Evolutionary conservation across 352 stramenopile genomes (phyloP).

Genomic region (Phytophthora cactorum): DNA sequence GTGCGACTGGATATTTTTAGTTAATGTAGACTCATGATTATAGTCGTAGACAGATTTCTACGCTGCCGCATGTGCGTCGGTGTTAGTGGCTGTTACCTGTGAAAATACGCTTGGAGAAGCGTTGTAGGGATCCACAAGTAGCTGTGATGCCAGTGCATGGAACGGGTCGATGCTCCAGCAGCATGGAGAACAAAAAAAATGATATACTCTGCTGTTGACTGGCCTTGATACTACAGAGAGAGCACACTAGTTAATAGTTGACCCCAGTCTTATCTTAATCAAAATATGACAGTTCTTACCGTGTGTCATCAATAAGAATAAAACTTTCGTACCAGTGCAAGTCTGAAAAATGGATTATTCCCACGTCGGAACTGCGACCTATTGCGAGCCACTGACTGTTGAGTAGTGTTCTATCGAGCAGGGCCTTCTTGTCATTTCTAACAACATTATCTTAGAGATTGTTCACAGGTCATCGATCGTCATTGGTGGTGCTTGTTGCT

Average conservation of each 20-base stretch:
- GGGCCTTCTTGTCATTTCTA: neutral
- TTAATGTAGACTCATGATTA: neutral
- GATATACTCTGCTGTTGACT: slow-evolving; percentile 11
- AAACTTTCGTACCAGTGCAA: neutral
- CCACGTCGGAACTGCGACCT: neutral
- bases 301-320: neutral
- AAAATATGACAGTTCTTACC: too few relatives aligned
- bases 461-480: too few relatives aligned
- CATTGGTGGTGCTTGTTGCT: too few relatives aligned
- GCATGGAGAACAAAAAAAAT: slow-evolving; percentile 3
- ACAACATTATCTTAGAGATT: slow-evolving; percentile 9
- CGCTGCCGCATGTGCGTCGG: neutral
- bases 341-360: neutral
- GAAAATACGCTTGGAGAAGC: neutral
- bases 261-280: too few relatives aligned
- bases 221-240: slow-evolving; percentile 4
- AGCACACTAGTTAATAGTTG: too few relatives aligned
- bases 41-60: neutral
- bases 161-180: too few relatives aligned
- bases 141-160: neutral
- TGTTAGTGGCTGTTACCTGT: neutral
- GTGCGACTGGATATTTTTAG: neutral
- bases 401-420: neutral
- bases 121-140: neutral
- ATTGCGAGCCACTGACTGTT: neutral